Percentiles rank a stretch among this genome's conserved stretches.
These are phyloP conservation scores for Aechmea fasciata DNA, from an alignment of 176 grass and related monocot species.

Conservation along the genomic window DNA sequence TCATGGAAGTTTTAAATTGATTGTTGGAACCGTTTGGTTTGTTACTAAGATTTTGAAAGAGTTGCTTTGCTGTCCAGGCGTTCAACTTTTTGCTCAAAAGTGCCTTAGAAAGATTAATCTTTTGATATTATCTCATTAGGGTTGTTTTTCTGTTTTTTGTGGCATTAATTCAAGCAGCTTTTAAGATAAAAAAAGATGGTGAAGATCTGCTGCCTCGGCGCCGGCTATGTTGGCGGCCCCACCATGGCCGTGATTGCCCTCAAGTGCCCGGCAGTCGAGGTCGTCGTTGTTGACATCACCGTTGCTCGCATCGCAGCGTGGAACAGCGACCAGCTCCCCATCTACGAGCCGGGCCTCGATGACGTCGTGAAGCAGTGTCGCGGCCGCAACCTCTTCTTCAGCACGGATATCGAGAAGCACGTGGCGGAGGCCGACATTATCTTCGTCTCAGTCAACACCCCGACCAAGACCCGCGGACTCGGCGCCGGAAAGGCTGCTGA, in stretches of 20 bases:
- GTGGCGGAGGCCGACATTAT: slow-evolving; percentile 50
- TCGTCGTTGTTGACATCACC: slow-evolving; percentile 55
- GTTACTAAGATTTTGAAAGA: too few species aligned
- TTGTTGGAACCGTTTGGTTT: too few species aligned
- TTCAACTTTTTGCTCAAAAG: too few species aligned
- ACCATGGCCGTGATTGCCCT: slow-evolving; percentile 67
- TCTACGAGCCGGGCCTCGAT: slow-evolving; percentile 61
- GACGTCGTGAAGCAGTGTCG: slow-evolving; percentile 53
- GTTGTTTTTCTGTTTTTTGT: background rate
- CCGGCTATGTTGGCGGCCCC: slow-evolving; percentile 66
- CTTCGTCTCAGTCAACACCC: slow-evolving; percentile 68
- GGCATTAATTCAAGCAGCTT: background rate
- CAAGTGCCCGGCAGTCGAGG: slow-evolving; percentile 48
- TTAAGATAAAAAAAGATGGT: slow-evolving; percentile 29
- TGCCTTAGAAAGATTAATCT: too few species aligned
- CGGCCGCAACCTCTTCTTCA: slow-evolving; percentile 64
- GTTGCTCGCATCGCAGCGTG: slow-evolving; percentile 41
- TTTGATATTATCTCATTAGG: background rate
- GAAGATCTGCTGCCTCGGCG: slow-evolving; percentile 72
- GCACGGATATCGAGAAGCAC: slow-evolving; percentile 59
- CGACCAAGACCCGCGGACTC: slow-evolving; percentile 54
- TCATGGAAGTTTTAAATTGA: too few species aligned
- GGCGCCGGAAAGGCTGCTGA: slow-evolving; percentile 66
- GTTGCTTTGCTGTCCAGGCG: too few species aligned
- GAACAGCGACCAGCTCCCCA: slow-evolving; percentile 56